Conservation (phyloP, 345 rosid species). For the Noccaea bulbosa region DNA sequence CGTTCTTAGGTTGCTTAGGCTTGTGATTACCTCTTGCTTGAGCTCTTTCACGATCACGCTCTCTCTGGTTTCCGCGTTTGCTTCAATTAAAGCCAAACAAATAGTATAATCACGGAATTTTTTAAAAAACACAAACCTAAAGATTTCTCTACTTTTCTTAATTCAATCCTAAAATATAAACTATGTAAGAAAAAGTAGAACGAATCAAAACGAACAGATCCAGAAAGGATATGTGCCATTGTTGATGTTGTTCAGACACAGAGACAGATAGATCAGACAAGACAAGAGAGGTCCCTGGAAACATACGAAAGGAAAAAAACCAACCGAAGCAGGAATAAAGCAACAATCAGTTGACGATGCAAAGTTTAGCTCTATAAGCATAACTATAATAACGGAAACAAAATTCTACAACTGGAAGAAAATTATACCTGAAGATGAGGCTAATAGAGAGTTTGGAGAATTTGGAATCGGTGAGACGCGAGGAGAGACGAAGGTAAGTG, state of each 20-base stretch:
- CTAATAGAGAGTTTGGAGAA: not conserved
- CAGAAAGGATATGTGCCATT: slow-evolving; percentile 75
- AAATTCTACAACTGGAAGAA: not conserved
- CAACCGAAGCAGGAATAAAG: not conserved
- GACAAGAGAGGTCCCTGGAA: slow-evolving; percentile 33
- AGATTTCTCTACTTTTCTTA: not conserved
- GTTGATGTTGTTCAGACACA: slow-evolving; percentile 32
- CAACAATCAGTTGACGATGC: slow-evolving; percentile 1
- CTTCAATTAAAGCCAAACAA: slow-evolving; percentile 48
- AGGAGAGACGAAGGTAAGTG: not conserved
- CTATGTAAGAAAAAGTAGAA: not conserved
- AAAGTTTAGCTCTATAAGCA: not conserved
- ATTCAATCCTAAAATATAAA: not conserved
- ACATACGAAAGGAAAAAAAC: not conserved
- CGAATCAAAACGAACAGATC: slow-evolving; percentile 27
- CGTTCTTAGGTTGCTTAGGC: slow-evolving; percentile 49
- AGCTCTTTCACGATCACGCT: slow-evolving; percentile 78
- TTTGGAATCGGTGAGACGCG: not conserved
- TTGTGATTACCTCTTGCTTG: slow-evolving; percentile 55
- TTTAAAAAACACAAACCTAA: not conserved
- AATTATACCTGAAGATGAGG: not conserved
- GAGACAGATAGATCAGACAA: slow-evolving; percentile 10
- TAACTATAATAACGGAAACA: not conserved
- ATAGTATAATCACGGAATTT: slow-evolving; percentile 20
- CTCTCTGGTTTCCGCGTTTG: slow-evolving; percentile 78